These are phyloP conservation scores for Cordyceps farinosa DNA, from an alignment of 2,329 filamentous ascomycete genomes.

Conservation along the genomic window DNA sequence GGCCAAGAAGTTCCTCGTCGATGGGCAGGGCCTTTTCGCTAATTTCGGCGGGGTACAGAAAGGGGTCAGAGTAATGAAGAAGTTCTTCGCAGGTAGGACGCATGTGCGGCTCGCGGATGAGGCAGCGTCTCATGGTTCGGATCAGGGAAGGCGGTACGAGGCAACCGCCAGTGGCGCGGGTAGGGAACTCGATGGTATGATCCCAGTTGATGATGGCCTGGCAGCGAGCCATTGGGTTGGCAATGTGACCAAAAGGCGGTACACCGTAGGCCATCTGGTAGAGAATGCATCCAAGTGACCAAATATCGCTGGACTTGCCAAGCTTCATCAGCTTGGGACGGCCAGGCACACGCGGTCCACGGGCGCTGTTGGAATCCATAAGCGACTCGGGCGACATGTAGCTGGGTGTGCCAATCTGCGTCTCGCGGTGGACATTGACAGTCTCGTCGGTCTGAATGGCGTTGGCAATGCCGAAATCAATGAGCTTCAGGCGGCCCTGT, in stretches of 20 bases:
- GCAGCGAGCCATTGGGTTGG: conserved; percentile 80
- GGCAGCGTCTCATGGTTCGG: conserved; percentile 59
- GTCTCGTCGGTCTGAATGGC: conserved; percentile 95
- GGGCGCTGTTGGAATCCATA: conserved; percentile 73
- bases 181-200: conserved; percentile 68
- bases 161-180: conserved; percentile 63
- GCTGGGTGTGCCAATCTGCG: conserved; percentile 92
- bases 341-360: conserved; percentile 40
- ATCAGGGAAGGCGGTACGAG: conserved; percentile 57
- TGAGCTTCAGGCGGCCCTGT: conserved; percentile 85
- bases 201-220: conserved; percentile 80
- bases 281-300: conserved; percentile 92
- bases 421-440: conserved; percentile 94
- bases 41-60: conserved; percentile 59
- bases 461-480: conserved; percentile 98
- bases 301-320: conserved; percentile 92
- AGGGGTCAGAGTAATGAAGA: conserved; percentile 56
- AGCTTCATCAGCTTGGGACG: conserved; percentile 83
- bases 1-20: conserved; percentile 57
- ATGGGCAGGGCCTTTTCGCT: conserved; percentile 55
- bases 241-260: conserved; percentile 90
- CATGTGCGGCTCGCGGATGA: conserved; percentile 59
- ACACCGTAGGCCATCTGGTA: conserved; percentile 98
- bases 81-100: conserved; percentile 63
- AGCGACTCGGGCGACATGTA: conserved; percentile 98